Evolutionary conservation across 139 green algal genomes (phyloP).

Genomic region (Chlamydomonas sp.): DNA sequence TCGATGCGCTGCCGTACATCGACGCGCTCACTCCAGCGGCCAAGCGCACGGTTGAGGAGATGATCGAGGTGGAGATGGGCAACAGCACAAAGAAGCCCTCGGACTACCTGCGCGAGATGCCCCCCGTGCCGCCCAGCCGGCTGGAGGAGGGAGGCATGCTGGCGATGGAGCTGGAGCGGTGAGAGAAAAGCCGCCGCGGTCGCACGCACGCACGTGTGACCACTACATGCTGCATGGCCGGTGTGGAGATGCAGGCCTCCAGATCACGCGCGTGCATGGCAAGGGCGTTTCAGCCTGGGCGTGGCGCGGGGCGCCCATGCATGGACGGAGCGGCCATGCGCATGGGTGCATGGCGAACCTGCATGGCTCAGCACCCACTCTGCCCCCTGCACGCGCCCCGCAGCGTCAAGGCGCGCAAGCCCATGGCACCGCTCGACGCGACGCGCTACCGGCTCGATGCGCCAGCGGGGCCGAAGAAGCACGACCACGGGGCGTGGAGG

Average conservation of each 20-base stretch:
- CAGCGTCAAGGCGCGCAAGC: slow-evolving; percentile 33
- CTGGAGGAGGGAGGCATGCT: slow-evolving; percentile 55
- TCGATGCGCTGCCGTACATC: slow-evolving; percentile 74
- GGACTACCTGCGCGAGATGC: slow-evolving; percentile 67
- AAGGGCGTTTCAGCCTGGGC: no score
- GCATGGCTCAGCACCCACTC: no score
- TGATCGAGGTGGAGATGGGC: slow-evolving; percentile 70
- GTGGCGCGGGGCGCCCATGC: no score
- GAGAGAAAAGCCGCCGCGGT: neutral
- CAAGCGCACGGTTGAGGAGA: slow-evolving; percentile 44
- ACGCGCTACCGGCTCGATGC: slow-evolving; percentile 55
- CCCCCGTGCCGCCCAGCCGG: slow-evolving; percentile 33
- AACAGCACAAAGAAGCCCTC: slow-evolving; percentile 45
- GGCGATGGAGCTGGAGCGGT: slow-evolving; percentile 51
- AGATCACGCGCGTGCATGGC: no score
- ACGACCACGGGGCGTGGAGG: slow-evolving; percentile 52
- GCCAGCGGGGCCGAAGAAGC: slow-evolving; percentile 37
- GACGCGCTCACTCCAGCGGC: slow-evolving; percentile 48
- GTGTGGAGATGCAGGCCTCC: no score
- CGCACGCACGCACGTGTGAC: neutral
- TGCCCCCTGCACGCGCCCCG: neutral
- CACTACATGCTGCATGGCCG: neutral
- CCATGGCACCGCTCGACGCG: slow-evolving; percentile 55
- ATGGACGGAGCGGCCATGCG: no score
- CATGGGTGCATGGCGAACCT: no score